Conservation (phyloP, 176 grass and related monocot genomes). For the Raddia guianensis region DNA sequence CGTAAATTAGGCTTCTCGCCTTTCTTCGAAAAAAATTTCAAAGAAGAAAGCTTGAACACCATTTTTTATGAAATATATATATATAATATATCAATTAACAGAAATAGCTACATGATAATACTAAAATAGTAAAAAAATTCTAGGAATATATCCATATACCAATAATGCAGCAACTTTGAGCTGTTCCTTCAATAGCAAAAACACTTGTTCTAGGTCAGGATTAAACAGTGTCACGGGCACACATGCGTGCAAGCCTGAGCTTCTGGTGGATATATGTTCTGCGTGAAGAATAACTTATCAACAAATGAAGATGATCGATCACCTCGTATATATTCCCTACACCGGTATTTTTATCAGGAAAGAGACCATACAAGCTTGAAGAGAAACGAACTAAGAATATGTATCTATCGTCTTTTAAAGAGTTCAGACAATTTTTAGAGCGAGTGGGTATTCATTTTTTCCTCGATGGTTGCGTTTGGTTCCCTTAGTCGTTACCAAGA, state of each 20-base stretch:
- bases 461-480: background rate
- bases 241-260: slow-evolving; percentile 19
- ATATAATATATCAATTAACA: background rate
- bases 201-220: background rate
- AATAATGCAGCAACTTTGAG: slow-evolving; percentile 22
- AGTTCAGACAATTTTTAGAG: background rate
- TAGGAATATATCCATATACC: slow-evolving; percentile 17
- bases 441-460: background rate
- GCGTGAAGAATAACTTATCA: slow-evolving; percentile 36
- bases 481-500: background rate
- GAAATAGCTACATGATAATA: background rate
- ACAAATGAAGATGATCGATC: background rate
- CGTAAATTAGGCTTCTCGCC: no score
- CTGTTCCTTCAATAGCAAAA: background rate
- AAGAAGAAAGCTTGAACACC: background rate
- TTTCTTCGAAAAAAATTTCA: no score
- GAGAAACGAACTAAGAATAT: background rate
- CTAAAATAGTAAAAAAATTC: background rate
- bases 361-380: background rate
- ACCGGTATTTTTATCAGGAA: background rate
- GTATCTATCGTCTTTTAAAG: background rate
- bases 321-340: background rate
- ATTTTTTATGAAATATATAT: background rate
- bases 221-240: background rate
- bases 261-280: background rate